A percentile compares a stretch with the other conserved stretches of the same genome.
Evolutionary conservation across 164 flowering plant genomes (phyloP).

Genomic region (Cinnamomum chago): DNA sequence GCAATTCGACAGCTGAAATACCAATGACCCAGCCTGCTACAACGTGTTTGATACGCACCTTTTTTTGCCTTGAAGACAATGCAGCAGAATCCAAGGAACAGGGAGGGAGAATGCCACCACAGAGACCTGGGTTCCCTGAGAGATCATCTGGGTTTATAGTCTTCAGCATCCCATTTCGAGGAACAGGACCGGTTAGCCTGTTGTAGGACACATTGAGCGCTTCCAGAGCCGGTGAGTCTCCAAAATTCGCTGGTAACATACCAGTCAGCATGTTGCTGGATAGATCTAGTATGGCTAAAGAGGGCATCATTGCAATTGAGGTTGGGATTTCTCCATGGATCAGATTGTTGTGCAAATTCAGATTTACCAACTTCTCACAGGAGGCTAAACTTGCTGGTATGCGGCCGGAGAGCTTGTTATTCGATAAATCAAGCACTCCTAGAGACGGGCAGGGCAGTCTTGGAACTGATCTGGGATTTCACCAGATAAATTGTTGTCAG

Average conservation of each 20-base stretch:
- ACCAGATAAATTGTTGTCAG: conserved; percentile 60
- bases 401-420: conserved; percentile 61
- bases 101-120: conserved; percentile 76
- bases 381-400: conserved; percentile 80
- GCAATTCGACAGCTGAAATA: conserved; percentile 38
- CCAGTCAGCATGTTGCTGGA: conserved; percentile 81
- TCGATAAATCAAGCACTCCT: conserved; percentile 76
- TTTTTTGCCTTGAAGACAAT: conserved; percentile 21
- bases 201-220: conserved; percentile 78
- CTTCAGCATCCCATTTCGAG: conserved; percentile 60
- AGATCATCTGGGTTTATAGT: conserved; percentile 76
- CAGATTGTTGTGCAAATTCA: conserved; percentile 62
- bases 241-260: conserved; percentile 60
- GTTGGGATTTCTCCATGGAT: conserved; percentile 71
- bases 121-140: conserved; percentile 72
- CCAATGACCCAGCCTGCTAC: conserved; percentile 69
- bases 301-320: conserved; percentile 60
- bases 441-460: conserved; percentile 82
- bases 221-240: conserved; percentile 80
- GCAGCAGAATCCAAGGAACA: conserved; percentile 32
- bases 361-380: conserved; percentile 61
- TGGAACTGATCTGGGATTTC: conserved; percentile 81
- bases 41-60: conserved; percentile 45
- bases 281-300: conserved; percentile 76
- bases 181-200: conserved; percentile 72